phyloP scores from a whole-genome alignment of 2,329 filamentous ascomycete genomes.

The Podosphaera fusca region DNA sequence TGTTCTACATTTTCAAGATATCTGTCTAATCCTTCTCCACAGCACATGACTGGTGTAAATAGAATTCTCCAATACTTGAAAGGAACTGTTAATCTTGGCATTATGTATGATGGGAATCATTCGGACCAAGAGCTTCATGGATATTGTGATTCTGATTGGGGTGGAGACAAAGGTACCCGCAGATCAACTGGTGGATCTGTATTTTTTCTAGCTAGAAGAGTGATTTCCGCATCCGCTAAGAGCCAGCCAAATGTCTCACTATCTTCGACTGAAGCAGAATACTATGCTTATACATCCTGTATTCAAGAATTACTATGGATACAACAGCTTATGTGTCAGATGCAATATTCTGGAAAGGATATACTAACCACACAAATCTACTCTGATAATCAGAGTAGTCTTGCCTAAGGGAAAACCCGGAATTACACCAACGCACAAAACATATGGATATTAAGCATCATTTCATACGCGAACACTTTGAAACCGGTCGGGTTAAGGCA shows the following conservation, averaged over 20 bases:
- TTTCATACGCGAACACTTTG: background rate
- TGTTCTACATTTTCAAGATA: background rate
- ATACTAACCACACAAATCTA: background rate
- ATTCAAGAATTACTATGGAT: too few species aligned
- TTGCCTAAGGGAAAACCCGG: background rate
- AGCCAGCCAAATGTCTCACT: too few species aligned
- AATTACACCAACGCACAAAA: background rate
- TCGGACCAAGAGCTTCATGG: background rate
- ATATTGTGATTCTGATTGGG: background rate
- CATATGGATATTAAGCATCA: background rate
- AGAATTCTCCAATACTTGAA: background rate
- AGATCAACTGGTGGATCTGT: background rate
- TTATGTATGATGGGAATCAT: background rate
- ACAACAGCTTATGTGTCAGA: too few species aligned
- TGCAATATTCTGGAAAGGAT: background rate
- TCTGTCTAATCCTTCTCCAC: background rate
- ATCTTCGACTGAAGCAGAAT: too few species aligned
- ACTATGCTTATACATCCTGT: too few species aligned
- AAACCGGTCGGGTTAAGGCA: background rate
- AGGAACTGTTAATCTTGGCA: background rate
- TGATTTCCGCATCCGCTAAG: too few species aligned
- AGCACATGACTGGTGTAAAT: background rate
- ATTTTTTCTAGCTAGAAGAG: background rate
- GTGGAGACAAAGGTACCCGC: background rate
- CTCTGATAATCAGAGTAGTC: background rate